Base-by-base conservation (phyloP, 2,329 filamentous ascomycete genomes). In the Zopfia rhizophila region DNA sequence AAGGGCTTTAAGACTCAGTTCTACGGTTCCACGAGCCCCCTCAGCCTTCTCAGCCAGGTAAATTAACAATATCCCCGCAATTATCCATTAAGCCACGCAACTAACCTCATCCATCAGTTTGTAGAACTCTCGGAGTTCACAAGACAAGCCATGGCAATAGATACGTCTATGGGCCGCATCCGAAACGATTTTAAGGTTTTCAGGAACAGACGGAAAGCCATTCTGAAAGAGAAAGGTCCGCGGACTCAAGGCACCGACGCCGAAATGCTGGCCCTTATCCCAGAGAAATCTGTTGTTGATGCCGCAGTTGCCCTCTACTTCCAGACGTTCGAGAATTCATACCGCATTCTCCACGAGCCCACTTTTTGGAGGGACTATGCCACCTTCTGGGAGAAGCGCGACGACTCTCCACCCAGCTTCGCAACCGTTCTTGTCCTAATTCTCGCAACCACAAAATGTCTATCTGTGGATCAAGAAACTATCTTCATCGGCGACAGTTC, bases 301-400 rank as follows among this genome's bases (percentile, higher is more conserved):
- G 25, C 55, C 10, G 72, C 78, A 60, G 70, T 73, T 5, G 45
- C 58, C 1, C 51, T 77, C 0, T 85, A 85, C 60, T 75, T 83
- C 30, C 61, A 63, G 2, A 77, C 67, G 0, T 82, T 80, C 45
- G 82, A 82, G 47, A 75, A 72, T 1, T 72, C 73, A 0, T 76
- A 82, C 38, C 75, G 80, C 3, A 77, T 85, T 31, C 59, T 85
- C 0, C 82, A 85, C 42, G 60, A 70, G 4, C 80, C 81, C 0
- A 77, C 73, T 0, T 85, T 84, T 48, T 74, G 74, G 72, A 53
- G 66, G 14, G 76, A 82, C 6, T 84, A 82, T 51, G 48, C 67
- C 3, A 60, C 39, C 1, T 79, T 78, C 48, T 83, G 80, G 80
- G 60, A 70, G 3, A 48, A 69, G 3, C 63, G 70, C 5, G 50